Evolutionary conservation across 306 rosid species (phyloP).

Genomic region (Cotoneaster glaucophyllus): DNA sequence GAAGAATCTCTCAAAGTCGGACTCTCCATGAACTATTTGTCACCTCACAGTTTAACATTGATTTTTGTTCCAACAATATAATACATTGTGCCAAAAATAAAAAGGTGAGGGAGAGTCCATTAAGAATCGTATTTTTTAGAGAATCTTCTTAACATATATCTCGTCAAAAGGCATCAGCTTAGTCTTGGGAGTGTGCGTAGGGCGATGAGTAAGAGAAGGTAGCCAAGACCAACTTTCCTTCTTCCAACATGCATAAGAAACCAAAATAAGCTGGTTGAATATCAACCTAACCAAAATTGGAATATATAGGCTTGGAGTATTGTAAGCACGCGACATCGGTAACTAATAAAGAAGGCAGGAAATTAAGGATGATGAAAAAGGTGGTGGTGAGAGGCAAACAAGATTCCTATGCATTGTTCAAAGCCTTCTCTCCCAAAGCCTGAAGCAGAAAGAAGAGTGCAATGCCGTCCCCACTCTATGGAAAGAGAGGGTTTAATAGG

Average conservation of each 20-base stretch:
- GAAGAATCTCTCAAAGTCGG: too few species aligned
- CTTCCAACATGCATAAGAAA: not conserved
- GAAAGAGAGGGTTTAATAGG: conserved; percentile 11
- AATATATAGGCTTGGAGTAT: not conserved
- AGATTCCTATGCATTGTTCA: conserved; percentile 2
- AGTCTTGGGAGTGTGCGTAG: not conserved
- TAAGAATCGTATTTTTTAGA: too few species aligned
- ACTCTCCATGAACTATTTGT: too few species aligned
- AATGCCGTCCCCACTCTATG: conserved; percentile 21
- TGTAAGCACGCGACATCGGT: not conserved
- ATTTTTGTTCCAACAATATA: too few species aligned
- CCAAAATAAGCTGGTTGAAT: not conserved
- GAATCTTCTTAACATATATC: too few species aligned
- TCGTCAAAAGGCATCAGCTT: too few species aligned
- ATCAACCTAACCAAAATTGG: not conserved
- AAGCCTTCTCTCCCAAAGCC: not conserved
- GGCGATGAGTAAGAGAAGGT: not conserved
- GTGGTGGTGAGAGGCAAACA: conserved; percentile 4
- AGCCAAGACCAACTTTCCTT: not conserved
- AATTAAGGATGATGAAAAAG: not conserved
- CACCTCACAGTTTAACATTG: too few species aligned
- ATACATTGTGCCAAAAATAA: too few species aligned
- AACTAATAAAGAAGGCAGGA: not conserved
- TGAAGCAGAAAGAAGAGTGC: not conserved
- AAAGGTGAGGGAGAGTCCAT: rapidly evolving